These are phyloP conservation scores for Lentinula sp. DNA, from an alignment of 768 basidiomycete genomes.

Conservation along the genomic window DNA sequence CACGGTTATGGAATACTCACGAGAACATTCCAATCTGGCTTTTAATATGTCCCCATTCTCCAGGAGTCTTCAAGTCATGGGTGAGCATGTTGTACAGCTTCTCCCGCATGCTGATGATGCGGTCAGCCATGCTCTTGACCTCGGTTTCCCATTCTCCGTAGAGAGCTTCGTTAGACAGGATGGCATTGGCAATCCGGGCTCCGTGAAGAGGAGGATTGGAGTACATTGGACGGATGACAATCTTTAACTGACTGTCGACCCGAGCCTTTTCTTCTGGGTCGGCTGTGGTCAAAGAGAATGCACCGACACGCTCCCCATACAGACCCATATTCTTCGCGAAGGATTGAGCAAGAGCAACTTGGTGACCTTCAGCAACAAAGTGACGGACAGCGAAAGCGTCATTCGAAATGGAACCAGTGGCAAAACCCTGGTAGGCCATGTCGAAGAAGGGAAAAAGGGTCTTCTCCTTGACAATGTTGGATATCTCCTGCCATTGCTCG, in stretches of 20 bases:
- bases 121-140: conserved; percentile 92
- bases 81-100: conserved; percentile 74
- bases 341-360: conserved; percentile 86
- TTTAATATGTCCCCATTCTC: conserved; percentile 93
- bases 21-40: conserved; percentile 98
- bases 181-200: conserved; percentile 79
- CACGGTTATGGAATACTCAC: conserved; percentile 29
- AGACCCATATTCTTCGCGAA: conserved; percentile 99
- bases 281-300: conserved; percentile 76
- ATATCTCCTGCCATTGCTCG: conserved; percentile 89
- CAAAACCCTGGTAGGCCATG: conserved; percentile 99
- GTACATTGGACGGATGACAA: conserved; percentile 93
- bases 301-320: conserved; percentile 98
- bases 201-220: conserved; percentile 95
- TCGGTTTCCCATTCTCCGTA: conserved; percentile 87
- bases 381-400: conserved; percentile 95
- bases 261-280: conserved; percentile 75
- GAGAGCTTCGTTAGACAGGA: conserved; percentile 68
- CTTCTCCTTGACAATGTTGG: conserved; percentile 81
- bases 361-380: conserved; percentile 88
- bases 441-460: conserved; percentile 97
- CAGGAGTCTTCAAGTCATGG: conserved; percentile 81
- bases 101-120: conserved; percentile 91
- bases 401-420: conserved; percentile 83
- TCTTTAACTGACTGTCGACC: conserved; percentile 92